phyloP scores from a whole-genome alignment of 2,329 filamentous ascomycete genomes.

The Sporothrix curviconia region DNA sequence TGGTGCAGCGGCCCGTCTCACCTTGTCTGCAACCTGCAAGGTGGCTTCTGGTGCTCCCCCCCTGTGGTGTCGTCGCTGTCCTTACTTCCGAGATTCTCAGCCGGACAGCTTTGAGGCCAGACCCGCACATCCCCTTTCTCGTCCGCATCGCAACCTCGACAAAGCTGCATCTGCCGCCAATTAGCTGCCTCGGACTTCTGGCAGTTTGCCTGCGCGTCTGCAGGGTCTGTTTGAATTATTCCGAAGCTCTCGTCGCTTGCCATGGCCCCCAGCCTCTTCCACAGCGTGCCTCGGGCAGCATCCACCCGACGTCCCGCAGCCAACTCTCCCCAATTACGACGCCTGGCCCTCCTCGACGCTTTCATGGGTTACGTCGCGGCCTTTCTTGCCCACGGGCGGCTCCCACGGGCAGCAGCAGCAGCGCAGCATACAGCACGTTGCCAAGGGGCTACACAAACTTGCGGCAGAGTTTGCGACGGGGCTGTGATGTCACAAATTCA shows the following conservation, averaged over 20 bases:
- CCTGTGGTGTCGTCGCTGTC: no score
- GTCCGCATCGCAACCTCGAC: background rate
- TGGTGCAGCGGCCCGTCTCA: background rate
- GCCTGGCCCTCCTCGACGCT: slow-evolving; percentile 18
- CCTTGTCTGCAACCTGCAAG: background rate
- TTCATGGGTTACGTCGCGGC: slow-evolving; percentile 20
- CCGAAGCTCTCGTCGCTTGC: background rate
- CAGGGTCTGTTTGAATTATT: background rate
- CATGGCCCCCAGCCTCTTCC: background rate
- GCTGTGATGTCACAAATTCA: background rate
- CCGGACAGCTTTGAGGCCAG: no score
- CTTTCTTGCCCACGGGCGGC: slow-evolving; percentile 13
- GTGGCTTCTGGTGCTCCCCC: no score
- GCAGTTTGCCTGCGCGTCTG: background rate
- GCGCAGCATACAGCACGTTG: background rate
- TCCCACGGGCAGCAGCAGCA: background rate
- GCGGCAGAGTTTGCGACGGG: slow-evolving; percentile 1
- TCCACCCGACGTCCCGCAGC: background rate
- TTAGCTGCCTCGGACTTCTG: background rate
- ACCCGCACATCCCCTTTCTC: background rate
- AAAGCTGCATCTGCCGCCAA: background rate
- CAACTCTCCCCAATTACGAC: background rate
- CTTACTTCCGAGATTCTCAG: no score
- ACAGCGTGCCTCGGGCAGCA: background rate
- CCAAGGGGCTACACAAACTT: background rate